Evolutionary conservation across 1,139 yeast species (phyloP), one percentile per base, ranked within the genome.

Genomic region (Suhomyces taliae): DNA sequence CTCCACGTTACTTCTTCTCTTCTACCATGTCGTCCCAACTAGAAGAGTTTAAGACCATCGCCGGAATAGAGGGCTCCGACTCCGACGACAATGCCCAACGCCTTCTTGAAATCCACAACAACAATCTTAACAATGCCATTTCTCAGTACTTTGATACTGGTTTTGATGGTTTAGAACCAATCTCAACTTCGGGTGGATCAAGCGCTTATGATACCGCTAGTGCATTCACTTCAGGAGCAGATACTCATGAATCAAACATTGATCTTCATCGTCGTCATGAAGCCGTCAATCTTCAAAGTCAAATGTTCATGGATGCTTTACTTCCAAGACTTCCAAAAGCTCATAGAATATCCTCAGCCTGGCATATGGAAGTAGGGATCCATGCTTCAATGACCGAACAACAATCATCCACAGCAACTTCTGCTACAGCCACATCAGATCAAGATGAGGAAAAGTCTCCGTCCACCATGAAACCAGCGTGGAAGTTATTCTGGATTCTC

Each of bases 91-190:
- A 70, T 35, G 69, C 75, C 1, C 49, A 66, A 2, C 60, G 66
- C 32, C 60, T 81, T 27, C 62, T 81, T 40, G 60, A 69, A 1
- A 65, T 71, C 34, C 69, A 78, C 53, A 70, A 74, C 48, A 76
- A 75, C 74, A 69, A 80, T 55, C 62, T 81, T 48, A 81, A 81
- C 53, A 68, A 68, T 46, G 78, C 85, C 11, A 66, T 79, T 27
- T 72, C 78, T 9, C 65, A 74, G 44, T 81, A 68, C 56, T 79
- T 81, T 53, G 86, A 81, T 52, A 65, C 72, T 12, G 81, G 82
- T 35, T 73, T 74, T 49, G 69, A 67, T 2, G 52, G 65, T 32
- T 58, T 66, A 36, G 47, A 41, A 47, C n/a, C 32, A 40, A 15
- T 48, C 48, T 29, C 34, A 34, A n/a, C 24, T 19, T 19, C 24